Conservation (phyloP, 2,329 filamentous ascomycete genomes). For the Neonectria ditissima region DNA sequence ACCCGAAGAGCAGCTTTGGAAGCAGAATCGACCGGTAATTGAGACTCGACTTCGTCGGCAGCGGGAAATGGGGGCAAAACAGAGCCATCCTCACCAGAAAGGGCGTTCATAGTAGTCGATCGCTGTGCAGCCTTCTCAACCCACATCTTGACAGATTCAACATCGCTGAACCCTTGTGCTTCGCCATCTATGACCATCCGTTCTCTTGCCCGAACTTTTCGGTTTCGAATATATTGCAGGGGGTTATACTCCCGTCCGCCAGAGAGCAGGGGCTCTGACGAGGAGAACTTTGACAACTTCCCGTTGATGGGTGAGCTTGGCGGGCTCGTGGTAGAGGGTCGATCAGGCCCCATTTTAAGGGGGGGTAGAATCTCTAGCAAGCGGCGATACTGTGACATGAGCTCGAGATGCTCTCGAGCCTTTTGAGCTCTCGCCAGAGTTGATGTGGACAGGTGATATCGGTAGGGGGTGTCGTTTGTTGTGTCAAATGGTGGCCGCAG, state of each 20-base stretch:
- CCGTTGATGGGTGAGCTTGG: slow-evolving; percentile 54
- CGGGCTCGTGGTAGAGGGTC: slow-evolving; percentile 55
- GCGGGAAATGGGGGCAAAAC: slow-evolving; percentile 59
- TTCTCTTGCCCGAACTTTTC: slow-evolving; percentile 85
- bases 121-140: slow-evolving; percentile 71
- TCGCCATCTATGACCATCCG: slow-evolving; percentile 80
- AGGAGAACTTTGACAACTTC: slow-evolving; percentile 47
- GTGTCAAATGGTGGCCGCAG: slow-evolving; percentile 62
- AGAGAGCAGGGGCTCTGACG: slow-evolving; percentile 49
- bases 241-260: slow-evolving; percentile 87
- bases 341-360: slow-evolving; percentile 62
- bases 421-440: slow-evolving; percentile 87
- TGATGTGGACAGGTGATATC: slow-evolving; percentile 79
- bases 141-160: slow-evolving; percentile 79
- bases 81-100: slow-evolving; percentile 39
- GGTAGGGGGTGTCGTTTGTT: slow-evolving; percentile 59
- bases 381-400: slow-evolving; percentile 85
- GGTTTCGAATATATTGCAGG: slow-evolving; percentile 90
- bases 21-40: slow-evolving; percentile 57
- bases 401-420: slow-evolving; percentile 85
- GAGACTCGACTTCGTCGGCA: slow-evolving; percentile 58
- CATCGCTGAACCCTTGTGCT: slow-evolving; percentile 80
- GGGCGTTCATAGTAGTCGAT: slow-evolving; percentile 43
- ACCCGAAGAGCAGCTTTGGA: slow-evolving; percentile 66
- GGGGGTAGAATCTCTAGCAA: slow-evolving; percentile 84